Evolutionary conservation across 192 early-diverging fungal genomes (phyloP).

Genomic region (Backusella macrospora): DNA sequence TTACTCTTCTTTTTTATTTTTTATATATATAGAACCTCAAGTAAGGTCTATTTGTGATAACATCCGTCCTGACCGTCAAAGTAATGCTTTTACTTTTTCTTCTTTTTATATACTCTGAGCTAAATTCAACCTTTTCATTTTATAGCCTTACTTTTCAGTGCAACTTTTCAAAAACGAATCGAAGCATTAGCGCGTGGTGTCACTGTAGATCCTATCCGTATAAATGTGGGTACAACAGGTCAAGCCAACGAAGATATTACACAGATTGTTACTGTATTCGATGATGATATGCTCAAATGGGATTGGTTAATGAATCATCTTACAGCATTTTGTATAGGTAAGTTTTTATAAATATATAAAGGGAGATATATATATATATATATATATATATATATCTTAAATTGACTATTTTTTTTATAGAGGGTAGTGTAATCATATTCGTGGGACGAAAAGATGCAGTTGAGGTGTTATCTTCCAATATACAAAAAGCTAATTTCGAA

Average conservation of each 20-base stretch:
- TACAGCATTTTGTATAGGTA: constrained; percentile 56
- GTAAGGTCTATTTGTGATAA: constrained; percentile 80
- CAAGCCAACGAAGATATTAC: constrained; percentile 78
- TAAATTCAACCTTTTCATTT: not conserved
- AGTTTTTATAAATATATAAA: constrained; percentile 12
- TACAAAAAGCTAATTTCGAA: constrained; percentile 58
- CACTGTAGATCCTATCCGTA: constrained; percentile 70
- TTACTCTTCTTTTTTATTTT: not conserved
- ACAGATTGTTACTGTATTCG: constrained; percentile 63
- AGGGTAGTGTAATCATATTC: constrained; percentile 79
- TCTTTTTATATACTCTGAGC: not conserved
- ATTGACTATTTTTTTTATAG: constrained; percentile 4
- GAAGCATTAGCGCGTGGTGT: constrained; percentile 74
- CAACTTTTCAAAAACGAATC: constrained; percentile 75
- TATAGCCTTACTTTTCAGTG: constrained; percentile 70
- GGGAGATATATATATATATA: not conserved
- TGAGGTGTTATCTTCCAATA: constrained; percentile 66
- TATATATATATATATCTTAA: too few species aligned
- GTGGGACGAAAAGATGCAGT: constrained; percentile 74
- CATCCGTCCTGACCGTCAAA: constrained; percentile 82
- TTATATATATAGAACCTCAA: constrained; percentile 59
- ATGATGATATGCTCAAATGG: constrained; percentile 75
- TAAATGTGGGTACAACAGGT: constrained; percentile 71
- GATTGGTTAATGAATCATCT: constrained; percentile 68
- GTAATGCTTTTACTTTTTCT: constrained; percentile 39